Conservation (phyloP, 306 rosid species). For the Rubus parviflorus region DNA sequence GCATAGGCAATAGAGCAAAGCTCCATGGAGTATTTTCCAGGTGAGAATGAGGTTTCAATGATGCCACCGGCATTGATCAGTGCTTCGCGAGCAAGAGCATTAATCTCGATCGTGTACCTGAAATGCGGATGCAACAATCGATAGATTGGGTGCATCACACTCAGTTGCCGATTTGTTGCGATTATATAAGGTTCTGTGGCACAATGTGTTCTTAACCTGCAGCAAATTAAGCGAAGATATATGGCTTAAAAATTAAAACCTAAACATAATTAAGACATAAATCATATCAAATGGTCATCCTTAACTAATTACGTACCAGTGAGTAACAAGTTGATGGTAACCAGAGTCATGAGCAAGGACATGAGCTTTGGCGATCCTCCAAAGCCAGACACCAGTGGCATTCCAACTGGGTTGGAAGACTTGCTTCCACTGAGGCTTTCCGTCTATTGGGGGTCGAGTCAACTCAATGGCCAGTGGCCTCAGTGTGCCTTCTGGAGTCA, state of each 20-base stretch:
- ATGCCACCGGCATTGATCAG: constrained; percentile 59
- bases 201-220: constrained; percentile 86
- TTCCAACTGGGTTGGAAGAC: constrained; percentile 55
- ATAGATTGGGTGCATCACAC: constrained; percentile 82
- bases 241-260: too few species aligned
- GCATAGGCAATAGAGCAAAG: constrained; percentile 62
- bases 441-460: constrained; percentile 66
- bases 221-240: not conserved
- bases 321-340: constrained; percentile 80
- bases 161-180: constrained; percentile 75
- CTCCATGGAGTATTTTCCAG: constrained; percentile 44
- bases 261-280: not conserved
- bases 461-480: constrained; percentile 74
- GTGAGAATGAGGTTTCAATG: constrained; percentile 55
- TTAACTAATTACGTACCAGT: constrained; percentile 46
- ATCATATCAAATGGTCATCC: not conserved
- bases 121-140: constrained; percentile 79
- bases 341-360: constrained; percentile 79
- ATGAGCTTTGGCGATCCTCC: constrained; percentile 89
- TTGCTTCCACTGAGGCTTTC: constrained; percentile 66
- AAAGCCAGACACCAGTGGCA: constrained; percentile 72
- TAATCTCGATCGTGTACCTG: constrained; percentile 88
- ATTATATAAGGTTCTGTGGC: constrained; percentile 74
- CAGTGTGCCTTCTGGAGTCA: constrained; percentile 42
- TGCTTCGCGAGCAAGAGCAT: constrained; percentile 67